A percentile compares a stretch with the other conserved stretches of the same genome.
These are phyloP conservation scores for Penicillium subrubescens DNA, from an alignment of 495 filamentous ascomycete species.

Conservation along the genomic window DNA sequence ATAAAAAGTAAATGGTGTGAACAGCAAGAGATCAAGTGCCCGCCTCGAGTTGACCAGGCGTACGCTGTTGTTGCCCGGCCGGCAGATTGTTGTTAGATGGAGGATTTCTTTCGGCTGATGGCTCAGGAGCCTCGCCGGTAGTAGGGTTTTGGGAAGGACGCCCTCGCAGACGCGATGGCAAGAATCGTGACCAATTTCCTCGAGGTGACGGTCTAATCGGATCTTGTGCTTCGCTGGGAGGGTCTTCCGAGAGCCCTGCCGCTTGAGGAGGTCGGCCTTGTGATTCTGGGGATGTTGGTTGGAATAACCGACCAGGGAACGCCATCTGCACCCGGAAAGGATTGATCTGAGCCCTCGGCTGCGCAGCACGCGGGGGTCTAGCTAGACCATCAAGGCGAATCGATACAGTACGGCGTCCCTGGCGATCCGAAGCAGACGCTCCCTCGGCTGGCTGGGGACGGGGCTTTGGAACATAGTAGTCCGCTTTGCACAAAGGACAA, in stretches of 20 bases:
- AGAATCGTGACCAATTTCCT: constrained; percentile 20
- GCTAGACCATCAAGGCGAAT: constrained; percentile 17
- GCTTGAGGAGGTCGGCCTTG: background rate
- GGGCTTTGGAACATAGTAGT: constrained; percentile 92
- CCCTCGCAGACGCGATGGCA: constrained; percentile 25
- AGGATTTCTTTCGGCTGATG: background rate
- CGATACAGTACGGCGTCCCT: constrained; percentile 17
- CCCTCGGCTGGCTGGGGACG: constrained; percentile 42
- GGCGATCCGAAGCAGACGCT: constrained; percentile 16
- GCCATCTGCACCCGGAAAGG: constrained; percentile 19
- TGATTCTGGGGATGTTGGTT: background rate
- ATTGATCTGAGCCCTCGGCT: constrained; percentile 8
- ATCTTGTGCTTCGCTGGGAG: background rate
- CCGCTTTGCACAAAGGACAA: constrained; percentile 95
- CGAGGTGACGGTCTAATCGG: background rate
- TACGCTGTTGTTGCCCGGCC: constrained; percentile 19
- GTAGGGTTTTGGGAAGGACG: constrained; percentile 1
- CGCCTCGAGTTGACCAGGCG: constrained; percentile 40
- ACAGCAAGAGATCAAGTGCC: constrained; percentile 16
- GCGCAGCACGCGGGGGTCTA: constrained; percentile 25
- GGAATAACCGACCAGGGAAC: constrained; percentile 23
- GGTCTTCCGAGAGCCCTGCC: background rate
- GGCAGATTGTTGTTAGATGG: background rate
- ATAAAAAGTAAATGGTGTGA: background rate
- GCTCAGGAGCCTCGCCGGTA: background rate